These are phyloP conservation scores for Trichoderma hamatum DNA, from an alignment of 2,329 filamentous ascomycete species.

Conservation along the genomic window DNA sequence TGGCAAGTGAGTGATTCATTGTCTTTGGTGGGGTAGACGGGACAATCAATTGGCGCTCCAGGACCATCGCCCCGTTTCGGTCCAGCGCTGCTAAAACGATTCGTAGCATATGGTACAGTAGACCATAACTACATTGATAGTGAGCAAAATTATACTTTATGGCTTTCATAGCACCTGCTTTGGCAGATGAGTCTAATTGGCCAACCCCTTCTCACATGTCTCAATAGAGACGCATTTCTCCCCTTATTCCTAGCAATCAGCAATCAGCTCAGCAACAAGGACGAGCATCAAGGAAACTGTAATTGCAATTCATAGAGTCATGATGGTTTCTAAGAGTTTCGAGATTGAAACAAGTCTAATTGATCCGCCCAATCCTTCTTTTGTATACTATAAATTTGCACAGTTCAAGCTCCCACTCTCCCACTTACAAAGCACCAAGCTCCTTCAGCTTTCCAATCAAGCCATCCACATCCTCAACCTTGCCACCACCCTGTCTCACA, in stretches of 20 bases:
- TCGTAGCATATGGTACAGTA: not conserved
- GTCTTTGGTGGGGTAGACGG: not conserved
- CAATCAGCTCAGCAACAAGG: not conserved
- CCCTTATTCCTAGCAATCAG: too few relatives aligned
- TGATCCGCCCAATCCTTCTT: not conserved
- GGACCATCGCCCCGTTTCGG: not conserved
- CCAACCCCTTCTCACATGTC: not conserved
- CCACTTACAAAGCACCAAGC: constrained; percentile 76
- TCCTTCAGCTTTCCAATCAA: constrained; percentile 94
- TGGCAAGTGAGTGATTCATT: not conserved
- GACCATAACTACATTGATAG: not conserved
- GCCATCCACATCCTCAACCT: constrained; percentile 97
- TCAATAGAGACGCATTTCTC: not conserved
- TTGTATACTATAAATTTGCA: not conserved
- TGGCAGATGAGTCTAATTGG: not conserved
- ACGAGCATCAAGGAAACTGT: not conserved
- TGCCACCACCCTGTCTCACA: constrained; percentile 85
- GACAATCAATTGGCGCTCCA: not conserved
- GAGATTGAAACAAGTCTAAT: not conserved
- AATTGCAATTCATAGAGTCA: not conserved
- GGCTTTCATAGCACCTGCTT: not conserved
- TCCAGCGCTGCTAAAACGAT: not conserved
- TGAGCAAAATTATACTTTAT: too few relatives aligned
- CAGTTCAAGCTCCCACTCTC: not conserved
- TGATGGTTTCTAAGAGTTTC: not conserved